Evolutionary conservation across 345 rosid species (phyloP).

Genomic region (Populus davidiana): DNA sequence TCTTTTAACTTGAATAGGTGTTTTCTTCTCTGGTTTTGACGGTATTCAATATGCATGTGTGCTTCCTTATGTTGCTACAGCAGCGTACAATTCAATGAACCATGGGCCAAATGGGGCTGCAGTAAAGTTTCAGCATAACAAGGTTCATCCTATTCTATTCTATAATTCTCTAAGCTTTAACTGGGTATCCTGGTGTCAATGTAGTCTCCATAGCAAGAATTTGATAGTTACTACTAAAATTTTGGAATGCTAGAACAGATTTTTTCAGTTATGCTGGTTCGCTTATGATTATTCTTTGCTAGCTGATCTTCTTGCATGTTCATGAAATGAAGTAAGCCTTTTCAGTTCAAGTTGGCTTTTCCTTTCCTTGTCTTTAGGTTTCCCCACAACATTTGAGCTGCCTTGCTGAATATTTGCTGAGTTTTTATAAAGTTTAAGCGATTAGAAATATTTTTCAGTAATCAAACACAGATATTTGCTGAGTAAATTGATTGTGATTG

Average conservation of each 20-base stretch:
- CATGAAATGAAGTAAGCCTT: not conserved
- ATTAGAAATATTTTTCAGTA: not conserved
- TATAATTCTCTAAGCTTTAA: slow-evolving; percentile 14
- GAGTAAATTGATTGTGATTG: not conserved
- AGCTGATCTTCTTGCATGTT: not conserved
- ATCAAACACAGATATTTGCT: not conserved
- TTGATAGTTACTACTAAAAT: not conserved
- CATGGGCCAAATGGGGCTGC: slow-evolving; percentile 73
- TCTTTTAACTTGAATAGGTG: slow-evolving; percentile 58
- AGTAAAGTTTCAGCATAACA: slow-evolving; percentile 73
- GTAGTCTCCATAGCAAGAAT: slow-evolving; percentile 1
- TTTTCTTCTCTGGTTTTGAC: slow-evolving; percentile 68
- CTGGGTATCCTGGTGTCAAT: slow-evolving; percentile 8
- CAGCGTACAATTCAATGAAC: slow-evolving; percentile 54
- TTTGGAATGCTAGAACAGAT: slow-evolving; percentile 5
- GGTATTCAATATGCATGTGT: slow-evolving; percentile 60
- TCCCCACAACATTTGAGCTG: not conserved
- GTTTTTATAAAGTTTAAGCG: not conserved
- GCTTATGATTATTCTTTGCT: not conserved
- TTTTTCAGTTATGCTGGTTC: not conserved
- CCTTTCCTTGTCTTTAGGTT: not conserved
- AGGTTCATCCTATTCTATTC: slow-evolving; percentile 52
- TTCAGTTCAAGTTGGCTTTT: not conserved
- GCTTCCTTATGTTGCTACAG: slow-evolving; percentile 80
- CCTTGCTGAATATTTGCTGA: not conserved